Evolutionary conservation across 495 filamentous ascomycete genomes (phyloP), one percentile per base, ranked within the genome.

Genomic region (Podospora fimiseda): DNA sequence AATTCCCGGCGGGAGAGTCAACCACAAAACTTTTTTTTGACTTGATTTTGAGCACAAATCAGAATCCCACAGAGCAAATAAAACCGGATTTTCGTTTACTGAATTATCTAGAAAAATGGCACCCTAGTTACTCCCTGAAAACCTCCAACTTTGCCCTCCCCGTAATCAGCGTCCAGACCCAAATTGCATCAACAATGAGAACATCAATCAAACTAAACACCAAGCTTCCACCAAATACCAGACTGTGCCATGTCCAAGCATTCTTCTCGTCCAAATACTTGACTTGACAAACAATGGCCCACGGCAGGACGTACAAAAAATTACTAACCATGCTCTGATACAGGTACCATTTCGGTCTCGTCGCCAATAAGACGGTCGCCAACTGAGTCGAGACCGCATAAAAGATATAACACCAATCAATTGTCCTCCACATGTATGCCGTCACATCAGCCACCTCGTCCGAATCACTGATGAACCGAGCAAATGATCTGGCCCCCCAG

Each of bases 331-430:
- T 64, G 3, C 79, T 75, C 67, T 88, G 85, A 51, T 75, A 78
- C 6, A 88, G 71, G 61, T 85, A 89, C 84, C 83, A 88, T 14
- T 70, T 71, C 4, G 86, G 82, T 11, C 69, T 64, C 0, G 85
- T 87, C 0, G 86, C 84, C 2, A 88, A 70, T 2, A 89, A 67
- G 6, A 89, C 73, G 2, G 80, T 74, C 0, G 84, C 78, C 7
- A 88, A 65, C 58, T 87, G 84, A n/a, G 76, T 82, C 14, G 74
- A 77, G 20, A 80, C 44, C 0, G 81, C 85, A 58, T 87, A 89
- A 64, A 88, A 84, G 47, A 89, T 81, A 63, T 89, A 89, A 64
- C 84, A 86, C 86, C 84, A 86, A 59, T 85, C 82, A 38, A 83
- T 81, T 2, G 71, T 83, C 59, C 75, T 70, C 85, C 86, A 89